A percentile compares a stretch with the other conserved stretches of the same genome.
Conservation (phyloP, 2,329 filamentous ascomycete species). For the Pyricularia sp. region DNA sequence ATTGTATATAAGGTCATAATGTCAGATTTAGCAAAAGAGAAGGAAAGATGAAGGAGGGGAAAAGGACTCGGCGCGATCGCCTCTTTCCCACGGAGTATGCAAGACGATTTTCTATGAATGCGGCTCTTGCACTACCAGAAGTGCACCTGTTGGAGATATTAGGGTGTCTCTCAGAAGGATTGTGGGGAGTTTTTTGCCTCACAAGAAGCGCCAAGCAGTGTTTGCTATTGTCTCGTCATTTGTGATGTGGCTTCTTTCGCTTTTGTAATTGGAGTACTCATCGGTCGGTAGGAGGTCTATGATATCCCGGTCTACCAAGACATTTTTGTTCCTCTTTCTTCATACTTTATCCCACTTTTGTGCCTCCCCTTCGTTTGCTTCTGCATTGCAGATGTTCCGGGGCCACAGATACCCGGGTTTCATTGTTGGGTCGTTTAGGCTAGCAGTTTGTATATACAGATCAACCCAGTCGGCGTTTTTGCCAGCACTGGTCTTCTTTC, state of each 20-base stretch:
- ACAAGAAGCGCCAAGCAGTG: neutral
- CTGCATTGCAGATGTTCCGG: constrained; percentile 8
- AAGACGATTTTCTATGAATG: neutral
- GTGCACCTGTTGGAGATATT: neutral
- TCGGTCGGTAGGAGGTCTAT: neutral
- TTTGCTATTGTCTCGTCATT: neutral
- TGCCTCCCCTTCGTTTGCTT: constrained; percentile 9
- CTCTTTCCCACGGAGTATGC: neutral
- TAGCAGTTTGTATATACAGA: neutral
- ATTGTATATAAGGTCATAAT: neutral
- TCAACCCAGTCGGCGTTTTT: neutral
- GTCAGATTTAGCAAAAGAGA: neutral
- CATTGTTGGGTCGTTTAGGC: neutral
- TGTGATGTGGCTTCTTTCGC: neutral
- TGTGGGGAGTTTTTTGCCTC: neutral
- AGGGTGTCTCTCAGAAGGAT: neutral
- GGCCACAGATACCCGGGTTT: neutral
- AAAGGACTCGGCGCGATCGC: neutral
- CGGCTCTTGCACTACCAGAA: neutral
- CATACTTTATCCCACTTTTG: constrained; percentile 9
- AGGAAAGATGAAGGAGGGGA: neutral
- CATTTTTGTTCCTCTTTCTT: neutral
- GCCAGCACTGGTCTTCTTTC: neutral
- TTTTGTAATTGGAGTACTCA: neutral
- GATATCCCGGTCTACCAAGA: neutral